phyloP scores from a whole-genome alignment of 1,284 basidiomycete species.

The Ceratobasidium theobromae region DNA sequence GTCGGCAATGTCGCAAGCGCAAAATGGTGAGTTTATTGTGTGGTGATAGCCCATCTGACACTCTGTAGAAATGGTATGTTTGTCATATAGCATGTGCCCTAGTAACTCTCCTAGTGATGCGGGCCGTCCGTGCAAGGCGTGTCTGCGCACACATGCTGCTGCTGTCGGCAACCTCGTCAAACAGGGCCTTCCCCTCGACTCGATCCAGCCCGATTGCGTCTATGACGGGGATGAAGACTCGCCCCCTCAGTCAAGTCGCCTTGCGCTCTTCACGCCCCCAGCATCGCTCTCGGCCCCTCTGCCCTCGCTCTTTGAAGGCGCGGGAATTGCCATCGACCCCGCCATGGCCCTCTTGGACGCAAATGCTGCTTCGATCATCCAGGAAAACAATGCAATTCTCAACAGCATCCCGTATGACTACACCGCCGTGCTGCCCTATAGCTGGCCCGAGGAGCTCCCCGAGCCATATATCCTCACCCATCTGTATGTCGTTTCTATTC shows the following conservation, averaged over 20 bases:
- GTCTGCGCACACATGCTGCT: constrained; percentile 22
- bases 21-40: constrained; percentile 17
- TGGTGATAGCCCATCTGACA: not conserved
- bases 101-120: constrained; percentile 5
- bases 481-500: constrained; percentile 5
- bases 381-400: not conserved
- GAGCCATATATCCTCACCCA: constrained; percentile 23
- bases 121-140: constrained; percentile 29
- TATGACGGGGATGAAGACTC: constrained; percentile 17
- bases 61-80: constrained; percentile 25
- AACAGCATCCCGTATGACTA: no score
- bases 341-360: not conserved
- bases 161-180: constrained; percentile 27
- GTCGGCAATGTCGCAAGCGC: constrained; percentile 28
- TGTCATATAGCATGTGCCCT: not conserved
- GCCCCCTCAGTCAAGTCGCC: not conserved
- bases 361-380: not conserved
- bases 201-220: constrained; percentile 25
- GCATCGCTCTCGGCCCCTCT: not conserved
- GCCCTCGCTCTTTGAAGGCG: not conserved
- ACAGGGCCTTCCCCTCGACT: constrained; percentile 28
- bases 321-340: no score
- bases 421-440: constrained; percentile 5
- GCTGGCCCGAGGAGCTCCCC: constrained; percentile 23
- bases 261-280: not conserved